Evolutionary conservation across 2,329 filamentous ascomycete species (phyloP), one percentile per base, ranked within the genome.

Genomic region (Leptographium wingfieldii): DNA sequence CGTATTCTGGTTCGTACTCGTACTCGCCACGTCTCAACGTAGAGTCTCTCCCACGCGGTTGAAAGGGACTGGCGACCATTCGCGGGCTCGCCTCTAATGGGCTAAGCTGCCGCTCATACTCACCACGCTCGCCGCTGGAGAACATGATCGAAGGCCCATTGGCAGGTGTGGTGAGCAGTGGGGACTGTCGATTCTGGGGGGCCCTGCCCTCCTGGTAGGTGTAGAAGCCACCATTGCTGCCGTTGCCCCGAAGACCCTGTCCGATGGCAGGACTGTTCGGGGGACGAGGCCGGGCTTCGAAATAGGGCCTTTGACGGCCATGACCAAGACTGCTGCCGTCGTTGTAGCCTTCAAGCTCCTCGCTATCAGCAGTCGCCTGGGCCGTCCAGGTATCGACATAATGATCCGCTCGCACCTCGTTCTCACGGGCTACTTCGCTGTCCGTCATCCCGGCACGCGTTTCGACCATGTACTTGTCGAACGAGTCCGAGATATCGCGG

Each of bases 381-480:
- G 27, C 38, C 6, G 38, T 49, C 52, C 38, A 55, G 16, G 29
- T 6, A 22, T 55, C 57, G 5, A 29, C n/a, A 43, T 25, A 59
- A 22, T 59, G 7, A 27, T 59, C 57, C 12, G 22, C 35, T 3
- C 57, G 51, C 5, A 11, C 16, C 40, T 59, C 57, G 51, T 46
- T 48, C 12, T 59, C 35, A 5, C 4, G 29, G 22, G 52, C 52
- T 10, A 55, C 19, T 3, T 59, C 10, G 52, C 51, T 31, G 38
- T 59, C 57, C 9, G 57, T 59, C 40, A 55, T 49, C 9, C 57
- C 57, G n/a, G 25, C 38, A 2, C 59, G 58, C 10, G 53, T 49
- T 10, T 56, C 46, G 7, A 31, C 52, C 48, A 66, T 63, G 56
- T 62, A 61, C 31, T 56, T 29, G 29, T 62, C 59, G 10, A 62